Evolutionary conservation across 2,329 filamentous ascomycete species (phyloP).

Genomic region (Aspergillus pseudoviridinutans): DNA sequence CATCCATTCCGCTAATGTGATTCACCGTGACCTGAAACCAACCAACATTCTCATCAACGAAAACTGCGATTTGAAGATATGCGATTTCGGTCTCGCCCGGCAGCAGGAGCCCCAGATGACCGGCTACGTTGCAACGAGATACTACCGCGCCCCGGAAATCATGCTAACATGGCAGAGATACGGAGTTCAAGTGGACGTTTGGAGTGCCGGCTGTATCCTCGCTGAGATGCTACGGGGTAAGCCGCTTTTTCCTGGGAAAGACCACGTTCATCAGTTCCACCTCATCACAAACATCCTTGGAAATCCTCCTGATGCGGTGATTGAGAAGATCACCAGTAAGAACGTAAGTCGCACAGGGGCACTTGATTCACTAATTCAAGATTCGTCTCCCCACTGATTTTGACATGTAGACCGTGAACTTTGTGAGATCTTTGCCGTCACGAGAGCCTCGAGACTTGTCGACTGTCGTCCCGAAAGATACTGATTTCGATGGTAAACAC

Average conservation of each 20-base stretch:
- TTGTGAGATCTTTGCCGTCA: slow-evolving; percentile 94
- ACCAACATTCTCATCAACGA: slow-evolving; percentile 99
- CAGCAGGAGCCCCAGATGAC: slow-evolving; percentile 99
- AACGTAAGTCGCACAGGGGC: slow-evolving; percentile 59
- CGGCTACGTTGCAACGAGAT: slow-evolving; percentile 95
- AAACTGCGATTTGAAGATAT: slow-evolving; percentile 99
- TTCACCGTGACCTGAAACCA: slow-evolving; percentile 95
- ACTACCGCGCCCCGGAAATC: slow-evolving; percentile 97
- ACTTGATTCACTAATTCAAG: not conserved
- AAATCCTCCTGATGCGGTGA: slow-evolving; percentile 94
- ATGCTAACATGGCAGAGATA: slow-evolving; percentile 99
- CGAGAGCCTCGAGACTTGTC: slow-evolving; percentile 79
- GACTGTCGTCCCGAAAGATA: slow-evolving; percentile 83
- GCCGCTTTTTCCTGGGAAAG: slow-evolving; percentile 95
- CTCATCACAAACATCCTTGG: slow-evolving; percentile 97
- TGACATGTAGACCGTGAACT: slow-evolving; percentile 72
- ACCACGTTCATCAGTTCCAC: slow-evolving; percentile 98
- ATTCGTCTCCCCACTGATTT: not conserved
- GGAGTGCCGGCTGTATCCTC: slow-evolving; percentile 98
- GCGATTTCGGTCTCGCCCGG: slow-evolving; percentile 94
- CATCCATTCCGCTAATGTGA: slow-evolving; percentile 95
- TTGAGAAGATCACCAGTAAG: slow-evolving; percentile 95
- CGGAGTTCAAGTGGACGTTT: slow-evolving; percentile 97
- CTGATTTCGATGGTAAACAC: slow-evolving; percentile 70
- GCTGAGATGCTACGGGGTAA: slow-evolving; percentile 99